These are phyloP conservation scores for Lachnellula hyalina DNA, from an alignment of 2,329 filamentous ascomycete species.

Conservation along the genomic window DNA sequence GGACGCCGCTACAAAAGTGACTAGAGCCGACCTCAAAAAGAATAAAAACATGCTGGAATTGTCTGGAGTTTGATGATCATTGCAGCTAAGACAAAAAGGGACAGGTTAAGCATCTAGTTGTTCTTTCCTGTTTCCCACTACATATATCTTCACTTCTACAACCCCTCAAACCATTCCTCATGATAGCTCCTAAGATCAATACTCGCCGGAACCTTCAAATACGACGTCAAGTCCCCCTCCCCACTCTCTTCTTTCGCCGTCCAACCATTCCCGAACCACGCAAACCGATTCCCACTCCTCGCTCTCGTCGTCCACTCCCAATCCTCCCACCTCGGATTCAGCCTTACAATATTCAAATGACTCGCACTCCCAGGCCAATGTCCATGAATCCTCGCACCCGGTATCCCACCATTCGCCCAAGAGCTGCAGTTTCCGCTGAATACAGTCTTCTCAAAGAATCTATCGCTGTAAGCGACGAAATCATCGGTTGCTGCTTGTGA, in stretches of 20 bases:
- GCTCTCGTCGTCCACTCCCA: constrained; percentile 47
- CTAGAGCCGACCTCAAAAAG: too few species aligned
- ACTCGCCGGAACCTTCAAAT: constrained; percentile 51
- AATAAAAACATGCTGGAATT: too few species aligned
- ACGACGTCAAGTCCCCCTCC: constrained; percentile 56
- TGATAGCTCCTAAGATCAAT: constrained; percentile 58
- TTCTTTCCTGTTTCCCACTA: too few species aligned
- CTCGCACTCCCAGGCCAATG: constrained; percentile 65
- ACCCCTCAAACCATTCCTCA: constrained; percentile 59
- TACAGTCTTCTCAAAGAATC: constrained; percentile 50
- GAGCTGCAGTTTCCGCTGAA: constrained; percentile 59
- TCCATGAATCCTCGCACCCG: constrained; percentile 60
- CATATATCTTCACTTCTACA: constrained; percentile 1
- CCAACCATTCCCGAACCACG: constrained; percentile 64
- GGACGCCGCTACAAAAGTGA: too few species aligned
- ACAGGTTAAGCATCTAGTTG: too few species aligned
- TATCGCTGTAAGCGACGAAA: constrained; percentile 53
- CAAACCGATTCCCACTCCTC: constrained; percentile 38
- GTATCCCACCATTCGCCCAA: constrained; percentile 65
- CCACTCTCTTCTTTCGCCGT: constrained; percentile 51
- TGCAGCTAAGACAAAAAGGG: too few species aligned
- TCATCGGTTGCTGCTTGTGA: constrained; percentile 57
- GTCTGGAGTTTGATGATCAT: too few species aligned
- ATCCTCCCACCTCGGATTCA: constrained; percentile 54
- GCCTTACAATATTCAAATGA: constrained; percentile 53